Evolutionary conservation across 202 grass and related monocot species (phyloP), one percentile per base, ranked within the genome.

Genomic region (Hordeum pubiflorum): DNA sequence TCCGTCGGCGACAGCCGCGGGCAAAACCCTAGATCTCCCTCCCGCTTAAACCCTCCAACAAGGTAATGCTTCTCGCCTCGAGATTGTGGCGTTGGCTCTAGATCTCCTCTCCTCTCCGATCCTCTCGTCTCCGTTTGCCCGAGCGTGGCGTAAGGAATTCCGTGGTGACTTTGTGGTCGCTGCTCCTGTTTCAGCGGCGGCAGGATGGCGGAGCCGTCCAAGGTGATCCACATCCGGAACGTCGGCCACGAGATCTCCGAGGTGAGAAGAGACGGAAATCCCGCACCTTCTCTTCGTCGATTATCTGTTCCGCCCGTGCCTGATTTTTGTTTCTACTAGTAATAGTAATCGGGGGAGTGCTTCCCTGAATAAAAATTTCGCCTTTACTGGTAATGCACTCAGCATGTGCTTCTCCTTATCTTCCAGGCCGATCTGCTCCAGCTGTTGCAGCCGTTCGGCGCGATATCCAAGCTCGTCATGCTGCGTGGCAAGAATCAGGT

Each of bases 161-260:
- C 26, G n/a, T 39, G 10, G 7, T 76, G 40, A 69, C 68, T 27
- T 32, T 32, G 61, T 69, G 39, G 6, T 12, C 74, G 54, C 48
- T 78, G 17, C 26, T 1, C 74, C 55, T 64, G 65, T 10, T 74
- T 12, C 59, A 82, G 78, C 10, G 60, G 60, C 72, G 36, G 82
- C 46, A 97, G 76, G 81, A 98, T 98, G 96, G 77, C 90, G 73
- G 95, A 98, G 70, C 82, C 92, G 22, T 98, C 95, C 12, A 98
- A 98, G 66, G 95, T 95, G 21, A 98, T 98, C 85, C 95, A 98
- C 78, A 86, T 98, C 79, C 86, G 95, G 15, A 98, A 98, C 86
- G 95, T 98, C 1, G 95, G 95, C 7, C 95, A 98, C 41, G 95
- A 98, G 82, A 98, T 98, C 81, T 73, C 86, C 3, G 96, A 99